Evolutionary conservation across 2,329 filamentous ascomycete species (phyloP).

Genomic region (Sarocladiaceae sp.): DNA sequence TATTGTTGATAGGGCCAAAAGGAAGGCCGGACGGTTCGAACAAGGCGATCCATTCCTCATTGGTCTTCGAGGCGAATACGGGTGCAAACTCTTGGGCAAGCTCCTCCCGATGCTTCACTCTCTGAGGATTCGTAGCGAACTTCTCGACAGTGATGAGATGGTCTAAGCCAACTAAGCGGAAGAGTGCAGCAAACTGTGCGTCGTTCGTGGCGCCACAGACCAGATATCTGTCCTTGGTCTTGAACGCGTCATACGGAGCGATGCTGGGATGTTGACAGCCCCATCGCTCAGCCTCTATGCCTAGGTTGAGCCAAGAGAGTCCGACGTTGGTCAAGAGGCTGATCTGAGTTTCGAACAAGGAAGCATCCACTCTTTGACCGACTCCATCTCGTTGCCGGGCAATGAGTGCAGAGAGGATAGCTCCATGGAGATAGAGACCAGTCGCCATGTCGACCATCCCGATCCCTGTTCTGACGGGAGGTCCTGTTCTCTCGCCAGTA

Average conservation of each 20-base stretch:
- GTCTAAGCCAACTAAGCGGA: slow-evolving; percentile 19
- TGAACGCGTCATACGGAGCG: slow-evolving; percentile 41
- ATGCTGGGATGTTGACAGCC: slow-evolving; percentile 42
- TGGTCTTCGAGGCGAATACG: slow-evolving; percentile 29
- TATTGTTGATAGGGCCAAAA: slow-evolving; percentile 41
- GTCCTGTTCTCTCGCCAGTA: slow-evolving; percentile 34
- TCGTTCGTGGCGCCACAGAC: slow-evolving; percentile 30
- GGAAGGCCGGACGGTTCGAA: slow-evolving; percentile 40
- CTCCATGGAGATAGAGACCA: slow-evolving; percentile 39
- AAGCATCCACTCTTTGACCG: slow-evolving; percentile 39
- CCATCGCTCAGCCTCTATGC: slow-evolving; percentile 35
- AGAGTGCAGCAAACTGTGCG: slow-evolving; percentile 27
- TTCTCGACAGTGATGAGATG: slow-evolving; percentile 20
- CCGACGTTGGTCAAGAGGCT: slow-evolving; percentile 37
- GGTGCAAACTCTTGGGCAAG: slow-evolving; percentile 30
- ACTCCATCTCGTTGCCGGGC: slow-evolving; percentile 30
- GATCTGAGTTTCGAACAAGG: slow-evolving; percentile 40
- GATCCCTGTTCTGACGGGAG: slow-evolving; percentile 35
- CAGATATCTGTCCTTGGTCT: slow-evolving; percentile 27
- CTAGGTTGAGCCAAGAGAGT: slow-evolving; percentile 31
- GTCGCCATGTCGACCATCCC: slow-evolving; percentile 37
- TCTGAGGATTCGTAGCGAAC: slow-evolving; percentile 26
- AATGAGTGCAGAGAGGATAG: slow-evolving; percentile 36
- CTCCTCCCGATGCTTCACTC: slow-evolving; percentile 31
- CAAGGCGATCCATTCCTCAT: slow-evolving; percentile 31